A percentile compares a stretch with the other conserved stretches of the same genome.
Evolutionary conservation across 2,329 filamentous ascomycete genomes (phyloP).

Genomic region (Fusarium tanahbumbuense): DNA sequence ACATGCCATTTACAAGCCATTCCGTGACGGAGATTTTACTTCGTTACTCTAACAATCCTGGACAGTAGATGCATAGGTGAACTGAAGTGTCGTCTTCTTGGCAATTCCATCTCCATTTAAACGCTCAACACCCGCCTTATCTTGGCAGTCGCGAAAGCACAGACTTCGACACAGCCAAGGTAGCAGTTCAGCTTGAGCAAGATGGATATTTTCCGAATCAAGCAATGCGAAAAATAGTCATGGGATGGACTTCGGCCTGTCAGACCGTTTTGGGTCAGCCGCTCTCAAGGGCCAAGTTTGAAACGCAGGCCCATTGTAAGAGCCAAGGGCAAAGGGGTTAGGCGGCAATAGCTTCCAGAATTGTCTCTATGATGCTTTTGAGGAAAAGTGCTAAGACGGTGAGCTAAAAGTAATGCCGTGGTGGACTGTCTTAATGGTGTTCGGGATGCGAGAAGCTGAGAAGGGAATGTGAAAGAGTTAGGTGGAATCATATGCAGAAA

Average conservation of each 20-base stretch:
- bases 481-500: too few species aligned
- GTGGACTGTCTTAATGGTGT: too few species aligned
- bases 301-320: neutral
- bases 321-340: neutral
- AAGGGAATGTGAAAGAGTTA: too few species aligned
- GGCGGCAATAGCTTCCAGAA: neutral
- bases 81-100: neutral
- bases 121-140: too few species aligned
- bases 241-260: neutral
- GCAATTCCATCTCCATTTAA: neutral
- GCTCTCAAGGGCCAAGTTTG: neutral
- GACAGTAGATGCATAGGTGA: neutral
- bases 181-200: constrained; percentile 4
- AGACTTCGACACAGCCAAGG: constrained; percentile 10
- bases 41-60: neutral
- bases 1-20: too few species aligned
- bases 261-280: neutral
- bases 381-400: neutral
- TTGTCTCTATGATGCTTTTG: neutral
- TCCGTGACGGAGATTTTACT: too few species aligned
- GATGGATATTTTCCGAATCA: constrained; percentile 2
- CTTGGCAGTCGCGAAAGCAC: neutral
- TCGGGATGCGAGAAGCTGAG: fast-evolving
- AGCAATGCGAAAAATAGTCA: constrained; percentile 4
- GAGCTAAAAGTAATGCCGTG: neutral